These are phyloP conservation scores for Nicotiana paniculata DNA, from an alignment of 257 asterid genomes.

Conservation along the genomic window DNA sequence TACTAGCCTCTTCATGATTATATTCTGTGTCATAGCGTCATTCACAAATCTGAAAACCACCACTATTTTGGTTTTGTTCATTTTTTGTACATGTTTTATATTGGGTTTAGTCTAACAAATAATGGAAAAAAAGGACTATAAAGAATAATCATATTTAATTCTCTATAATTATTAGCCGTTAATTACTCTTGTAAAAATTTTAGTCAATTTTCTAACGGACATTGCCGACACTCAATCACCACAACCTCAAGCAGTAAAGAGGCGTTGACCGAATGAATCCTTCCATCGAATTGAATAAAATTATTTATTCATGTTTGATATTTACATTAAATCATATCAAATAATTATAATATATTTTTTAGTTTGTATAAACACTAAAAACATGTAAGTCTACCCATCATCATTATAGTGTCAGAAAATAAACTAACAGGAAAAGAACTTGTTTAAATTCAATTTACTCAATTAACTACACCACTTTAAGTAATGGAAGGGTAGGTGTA, in stretches of 20 bases:
- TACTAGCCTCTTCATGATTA: constrained; percentile 91
- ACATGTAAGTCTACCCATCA: no score
- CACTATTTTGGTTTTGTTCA: not conserved
- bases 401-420: no score
- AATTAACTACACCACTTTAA: no score
- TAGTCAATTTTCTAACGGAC: constrained; percentile 28
- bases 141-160: constrained; percentile 22
- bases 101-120: not conserved
- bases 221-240: constrained; percentile 65
- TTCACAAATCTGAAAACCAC: not conserved
- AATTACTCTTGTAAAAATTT: constrained; percentile 33
- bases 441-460: no score
- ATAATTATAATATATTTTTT: not conserved
- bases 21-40: constrained; percentile 37
- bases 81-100: not conserved
- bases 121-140: not conserved
- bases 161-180: constrained; percentile 31
- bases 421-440: no score
- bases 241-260: constrained; percentile 20
- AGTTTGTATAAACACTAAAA: no score
- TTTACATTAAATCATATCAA: not conserved
- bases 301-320: not conserved
- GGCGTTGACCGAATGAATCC: not conserved
- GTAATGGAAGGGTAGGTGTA: no score
- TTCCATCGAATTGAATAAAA: no score